Evolutionary conservation across 257 asterid genomes (phyloP).

Genomic region (Haberlea rhodopensis): DNA sequence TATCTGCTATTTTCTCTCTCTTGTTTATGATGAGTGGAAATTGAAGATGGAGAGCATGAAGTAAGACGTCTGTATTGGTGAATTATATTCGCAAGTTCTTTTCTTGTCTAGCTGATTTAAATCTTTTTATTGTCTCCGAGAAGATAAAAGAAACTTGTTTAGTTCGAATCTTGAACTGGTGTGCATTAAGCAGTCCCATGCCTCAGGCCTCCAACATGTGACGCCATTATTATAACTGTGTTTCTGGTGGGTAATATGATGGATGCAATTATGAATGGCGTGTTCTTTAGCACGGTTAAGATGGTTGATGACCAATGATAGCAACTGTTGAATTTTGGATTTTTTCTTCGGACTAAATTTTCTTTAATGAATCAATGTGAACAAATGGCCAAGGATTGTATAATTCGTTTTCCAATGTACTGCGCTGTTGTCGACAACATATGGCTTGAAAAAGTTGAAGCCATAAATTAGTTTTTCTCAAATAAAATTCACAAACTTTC

Average conservation of each 20-base stretch:
- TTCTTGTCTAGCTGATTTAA: slow-evolving; percentile 1
- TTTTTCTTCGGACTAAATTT: no score
- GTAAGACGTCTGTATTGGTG: not conserved
- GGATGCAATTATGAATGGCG: not conserved
- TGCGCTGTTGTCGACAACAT: no score
- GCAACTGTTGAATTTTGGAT: not conserved
- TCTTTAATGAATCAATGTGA: no score
- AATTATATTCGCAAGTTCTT: not conserved
- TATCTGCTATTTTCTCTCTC: not conserved
- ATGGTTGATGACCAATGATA: not conserved
- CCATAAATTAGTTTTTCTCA: no score
- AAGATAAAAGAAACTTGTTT: not conserved
- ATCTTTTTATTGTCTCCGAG: not conserved
- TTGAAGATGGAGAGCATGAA: not conserved
- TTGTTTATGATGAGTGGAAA: not conserved
- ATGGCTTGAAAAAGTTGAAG: no score
- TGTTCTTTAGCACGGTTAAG: not conserved
- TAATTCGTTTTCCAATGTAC: no score
- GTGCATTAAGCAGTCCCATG: not conserved
- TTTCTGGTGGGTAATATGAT: not conserved
- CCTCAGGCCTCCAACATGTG: not conserved
- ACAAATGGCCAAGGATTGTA: no score
- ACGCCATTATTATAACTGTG: not conserved
- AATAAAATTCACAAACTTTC: no score
- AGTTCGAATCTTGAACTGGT: not conserved